These are phyloP conservation scores for Taphrina communis DNA, from an alignment of 1,139 yeast species.

Conservation along the genomic window DNA sequence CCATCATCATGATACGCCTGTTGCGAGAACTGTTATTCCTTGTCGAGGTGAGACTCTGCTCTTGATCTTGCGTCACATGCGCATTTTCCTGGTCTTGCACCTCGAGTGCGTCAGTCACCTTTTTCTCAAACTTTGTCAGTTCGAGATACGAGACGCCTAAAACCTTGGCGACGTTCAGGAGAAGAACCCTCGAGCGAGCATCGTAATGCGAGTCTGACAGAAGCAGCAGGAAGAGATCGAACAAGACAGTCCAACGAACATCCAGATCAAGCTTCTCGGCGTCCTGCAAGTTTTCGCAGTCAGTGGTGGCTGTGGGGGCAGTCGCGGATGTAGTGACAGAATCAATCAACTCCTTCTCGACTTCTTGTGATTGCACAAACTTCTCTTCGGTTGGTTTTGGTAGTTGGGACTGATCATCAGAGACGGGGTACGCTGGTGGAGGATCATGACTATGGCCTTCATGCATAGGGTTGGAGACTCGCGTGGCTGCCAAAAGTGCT, in stretches of 20 bases:
- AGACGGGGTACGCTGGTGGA: background rate
- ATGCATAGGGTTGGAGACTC: conserved; percentile 55
- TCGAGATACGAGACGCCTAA: conserved; percentile 68
- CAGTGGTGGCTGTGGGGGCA: conserved; percentile 31
- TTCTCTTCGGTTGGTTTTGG: conserved; percentile 23
- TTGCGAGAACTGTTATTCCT: conserved; percentile 69
- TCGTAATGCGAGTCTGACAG: conserved; percentile 88
- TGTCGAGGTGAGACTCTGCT: conserved; percentile 60
- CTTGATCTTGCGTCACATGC: conserved; percentile 71
- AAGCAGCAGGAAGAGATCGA: conserved; percentile 82
- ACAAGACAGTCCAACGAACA: conserved; percentile 88
- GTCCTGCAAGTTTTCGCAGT: conserved; percentile 8
- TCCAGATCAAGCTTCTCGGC: conserved; percentile 56
- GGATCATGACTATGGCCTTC: conserved; percentile 32
- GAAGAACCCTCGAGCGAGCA: conserved; percentile 78
- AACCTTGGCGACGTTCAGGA: conserved; percentile 67
- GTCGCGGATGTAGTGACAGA: conserved; percentile 17
- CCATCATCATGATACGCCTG: conserved; percentile 82
- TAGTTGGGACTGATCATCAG: conserved; percentile 1
- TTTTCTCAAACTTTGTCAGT: conserved; percentile 83
- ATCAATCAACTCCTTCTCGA: conserved; percentile 8
- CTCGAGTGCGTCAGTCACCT: conserved; percentile 88
- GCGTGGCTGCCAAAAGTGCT: conserved; percentile 58
- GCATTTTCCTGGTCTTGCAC: conserved; percentile 65
- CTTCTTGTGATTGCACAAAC: conserved; percentile 21